These are phyloP conservation scores for Oenanthe sinensis DNA, from an alignment of 129 eudicot species.

Conservation along the genomic window DNA sequence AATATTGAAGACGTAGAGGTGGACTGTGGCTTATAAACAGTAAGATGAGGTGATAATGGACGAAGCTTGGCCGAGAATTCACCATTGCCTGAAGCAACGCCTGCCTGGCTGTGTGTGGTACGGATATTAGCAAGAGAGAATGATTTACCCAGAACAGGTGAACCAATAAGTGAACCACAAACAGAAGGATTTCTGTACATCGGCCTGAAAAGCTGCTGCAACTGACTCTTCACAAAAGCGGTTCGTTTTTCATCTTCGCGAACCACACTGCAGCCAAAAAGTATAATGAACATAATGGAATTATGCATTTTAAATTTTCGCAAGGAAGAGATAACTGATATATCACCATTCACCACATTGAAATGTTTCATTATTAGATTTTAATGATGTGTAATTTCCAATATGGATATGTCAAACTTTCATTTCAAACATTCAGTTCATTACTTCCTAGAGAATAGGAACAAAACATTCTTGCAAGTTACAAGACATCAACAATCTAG, in stretches of 20 bases:
- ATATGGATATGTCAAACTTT: no score
- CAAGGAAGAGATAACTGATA: not conserved
- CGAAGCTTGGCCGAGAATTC: conserved; percentile 6
- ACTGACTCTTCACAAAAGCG: conserved; percentile 75
- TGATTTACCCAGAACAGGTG: conserved; percentile 54
- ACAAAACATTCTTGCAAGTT: no score
- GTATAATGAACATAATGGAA: conserved; percentile 7
- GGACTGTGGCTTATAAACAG: conserved; percentile 5
- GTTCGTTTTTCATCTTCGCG: conserved; percentile 90
- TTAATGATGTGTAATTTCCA: not conserved
- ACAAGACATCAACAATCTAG: not conserved
- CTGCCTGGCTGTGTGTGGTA: conserved; percentile 1
- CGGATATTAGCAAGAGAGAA: conserved; percentile 12
- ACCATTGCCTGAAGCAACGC: not conserved
- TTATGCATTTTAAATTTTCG: not conserved
- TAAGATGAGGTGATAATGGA: conserved; percentile 5
- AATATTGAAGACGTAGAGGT: not conserved
- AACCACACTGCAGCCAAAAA: conserved; percentile 47
- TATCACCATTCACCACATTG: not conserved
- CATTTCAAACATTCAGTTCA: no score
- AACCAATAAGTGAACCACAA: conserved; percentile 79
- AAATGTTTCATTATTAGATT: not conserved
- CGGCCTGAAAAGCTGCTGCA: conserved; percentile 86
- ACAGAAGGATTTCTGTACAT: conserved; percentile 96
- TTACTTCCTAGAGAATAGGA: no score